Percentiles rank a stretch among this genome's conserved stretches.
phyloP scores from a whole-genome alignment of 2,329 filamentous ascomycete species.

The Fusarium sp. region DNA sequence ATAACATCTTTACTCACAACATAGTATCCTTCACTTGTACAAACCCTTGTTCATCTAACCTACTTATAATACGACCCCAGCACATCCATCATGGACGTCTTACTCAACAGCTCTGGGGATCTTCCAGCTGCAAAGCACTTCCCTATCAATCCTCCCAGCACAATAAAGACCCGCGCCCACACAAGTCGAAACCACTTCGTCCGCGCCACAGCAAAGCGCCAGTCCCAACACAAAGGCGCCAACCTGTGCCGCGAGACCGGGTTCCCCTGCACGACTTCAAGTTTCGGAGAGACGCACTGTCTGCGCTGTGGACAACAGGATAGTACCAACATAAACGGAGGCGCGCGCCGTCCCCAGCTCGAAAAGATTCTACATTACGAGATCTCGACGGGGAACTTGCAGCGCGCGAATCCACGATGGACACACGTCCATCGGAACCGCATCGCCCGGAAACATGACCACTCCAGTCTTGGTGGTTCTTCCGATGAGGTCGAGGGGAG shows the following conservation, averaged over 20 bases:
- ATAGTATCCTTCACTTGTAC: slow-evolving; percentile 17
- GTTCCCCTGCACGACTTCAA: slow-evolving; percentile 31
- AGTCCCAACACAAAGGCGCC: slow-evolving; percentile 34
- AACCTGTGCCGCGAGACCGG: slow-evolving; percentile 39
- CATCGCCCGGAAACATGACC: slow-evolving; percentile 25
- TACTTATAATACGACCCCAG: slow-evolving; percentile 12
- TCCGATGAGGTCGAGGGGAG: slow-evolving; percentile 47
- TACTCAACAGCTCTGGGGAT: slow-evolving; percentile 37
- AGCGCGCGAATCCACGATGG: slow-evolving; percentile 25
- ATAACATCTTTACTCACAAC: slow-evolving; percentile 31
- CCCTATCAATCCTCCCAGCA: slow-evolving; percentile 6
- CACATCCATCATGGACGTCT: slow-evolving; percentile 35
- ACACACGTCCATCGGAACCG: slow-evolving; percentile 12
- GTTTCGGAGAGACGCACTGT: slow-evolving; percentile 5
- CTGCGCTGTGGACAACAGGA: slow-evolving; percentile 29
- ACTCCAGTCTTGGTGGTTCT: not conserved
- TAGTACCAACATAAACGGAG: not conserved
- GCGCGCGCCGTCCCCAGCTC: slow-evolving; percentile 36
- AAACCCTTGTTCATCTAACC: not conserved
- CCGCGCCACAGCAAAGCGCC: slow-evolving; percentile 48
- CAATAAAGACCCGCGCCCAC: slow-evolving; percentile 24
- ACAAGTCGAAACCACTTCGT: slow-evolving; percentile 46
- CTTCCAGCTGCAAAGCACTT: slow-evolving; percentile 39
- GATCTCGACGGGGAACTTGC: not conserved
- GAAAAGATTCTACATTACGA: slow-evolving; percentile 37